phyloP scores from a whole-genome alignment of 176 grass and related monocot species.

The Thinopyrum elongatum region DNA sequence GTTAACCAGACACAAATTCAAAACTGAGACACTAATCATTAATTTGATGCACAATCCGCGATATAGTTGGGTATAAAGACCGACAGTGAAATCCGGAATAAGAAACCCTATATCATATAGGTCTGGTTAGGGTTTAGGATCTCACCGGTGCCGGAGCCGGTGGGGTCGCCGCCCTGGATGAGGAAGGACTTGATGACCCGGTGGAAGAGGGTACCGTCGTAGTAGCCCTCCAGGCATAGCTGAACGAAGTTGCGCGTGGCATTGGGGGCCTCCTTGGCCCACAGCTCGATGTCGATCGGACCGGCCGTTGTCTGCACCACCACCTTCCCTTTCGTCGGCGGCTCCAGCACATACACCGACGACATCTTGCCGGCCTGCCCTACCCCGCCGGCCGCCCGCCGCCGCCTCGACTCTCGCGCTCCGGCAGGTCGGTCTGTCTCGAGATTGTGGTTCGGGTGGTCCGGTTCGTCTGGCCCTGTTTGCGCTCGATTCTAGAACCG shows the following conservation, averaged over 20 bases:
- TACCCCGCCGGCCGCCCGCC: not conserved
- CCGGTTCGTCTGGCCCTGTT: not conserved
- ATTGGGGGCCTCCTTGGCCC: constrained; percentile 96
- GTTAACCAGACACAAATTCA: not conserved
- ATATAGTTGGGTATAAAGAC: not conserved
- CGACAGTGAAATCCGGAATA: not conserved
- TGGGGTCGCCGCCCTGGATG: constrained; percentile 89
- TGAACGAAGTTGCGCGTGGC: constrained; percentile 92
- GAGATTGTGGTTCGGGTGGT: not conserved
- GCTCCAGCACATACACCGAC: constrained; percentile 88
- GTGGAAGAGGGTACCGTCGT: constrained; percentile 85
- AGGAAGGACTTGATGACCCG: constrained; percentile 93
- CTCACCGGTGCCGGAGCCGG: constrained; percentile 65
- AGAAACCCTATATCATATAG: constrained; percentile 32
- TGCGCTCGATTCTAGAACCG: not conserved
- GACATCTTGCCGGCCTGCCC: constrained; percentile 53
- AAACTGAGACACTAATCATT: not conserved
- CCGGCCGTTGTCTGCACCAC: constrained; percentile 83
- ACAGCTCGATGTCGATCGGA: constrained; percentile 86
- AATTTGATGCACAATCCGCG: not conserved
- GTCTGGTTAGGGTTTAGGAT: not conserved
- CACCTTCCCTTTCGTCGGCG: constrained; percentile 91
- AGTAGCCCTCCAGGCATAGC: constrained; percentile 93
- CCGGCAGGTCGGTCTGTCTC: not conserved
- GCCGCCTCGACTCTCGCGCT: not conserved